Evolutionary conservation across 1,284 basidiomycete species (phyloP).

Genomic region (Laetiporus sulphureus): DNA sequence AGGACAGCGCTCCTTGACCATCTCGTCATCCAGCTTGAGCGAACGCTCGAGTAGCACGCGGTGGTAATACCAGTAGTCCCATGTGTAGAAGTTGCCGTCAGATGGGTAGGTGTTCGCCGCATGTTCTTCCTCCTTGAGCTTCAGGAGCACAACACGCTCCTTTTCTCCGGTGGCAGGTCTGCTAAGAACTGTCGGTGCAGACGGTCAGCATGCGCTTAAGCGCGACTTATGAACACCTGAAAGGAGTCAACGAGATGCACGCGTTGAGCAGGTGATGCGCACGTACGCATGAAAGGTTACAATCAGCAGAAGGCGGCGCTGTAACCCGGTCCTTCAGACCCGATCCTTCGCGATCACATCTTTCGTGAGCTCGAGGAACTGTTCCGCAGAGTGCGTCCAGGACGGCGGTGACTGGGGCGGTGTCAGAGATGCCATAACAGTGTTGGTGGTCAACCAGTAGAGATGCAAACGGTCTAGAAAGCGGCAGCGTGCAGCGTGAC

Average conservation of each 20-base stretch:
- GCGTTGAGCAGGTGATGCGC: not conserved
- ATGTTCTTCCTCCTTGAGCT: slow-evolving; percentile 69
- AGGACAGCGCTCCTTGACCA: slow-evolving; percentile 84
- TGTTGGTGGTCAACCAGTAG: slow-evolving; percentile 7
- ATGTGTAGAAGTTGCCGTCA: slow-evolving; percentile 57
- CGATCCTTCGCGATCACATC: slow-evolving; percentile 53
- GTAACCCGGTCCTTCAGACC: slow-evolving; percentile 55
- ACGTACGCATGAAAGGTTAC: slow-evolving; percentile 52
- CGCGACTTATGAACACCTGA: slow-evolving; percentile 16
- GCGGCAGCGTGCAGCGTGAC: no score
- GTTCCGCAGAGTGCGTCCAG: slow-evolving; percentile 65
- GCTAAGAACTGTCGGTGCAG: slow-evolving; percentile 22
- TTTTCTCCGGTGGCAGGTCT: slow-evolving; percentile 51
- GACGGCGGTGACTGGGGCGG: slow-evolving; percentile 62
- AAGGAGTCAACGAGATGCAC: not conserved
- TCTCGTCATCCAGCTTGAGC: slow-evolving; percentile 62
- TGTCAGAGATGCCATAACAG: slow-evolving; percentile 39
- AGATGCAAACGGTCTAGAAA: slow-evolving; percentile 13
- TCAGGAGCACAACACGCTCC: slow-evolving; percentile 56
- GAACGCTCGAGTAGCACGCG: slow-evolving; percentile 62
- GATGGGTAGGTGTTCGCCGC: slow-evolving; percentile 47
- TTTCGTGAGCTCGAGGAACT: slow-evolving; percentile 52
- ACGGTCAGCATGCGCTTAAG: not conserved
- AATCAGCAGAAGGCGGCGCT: slow-evolving; percentile 48
- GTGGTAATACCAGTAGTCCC: slow-evolving; percentile 57